Base-by-base conservation (phyloP, 805 yeast species). In the Myxozyma mucilagina region DNA sequence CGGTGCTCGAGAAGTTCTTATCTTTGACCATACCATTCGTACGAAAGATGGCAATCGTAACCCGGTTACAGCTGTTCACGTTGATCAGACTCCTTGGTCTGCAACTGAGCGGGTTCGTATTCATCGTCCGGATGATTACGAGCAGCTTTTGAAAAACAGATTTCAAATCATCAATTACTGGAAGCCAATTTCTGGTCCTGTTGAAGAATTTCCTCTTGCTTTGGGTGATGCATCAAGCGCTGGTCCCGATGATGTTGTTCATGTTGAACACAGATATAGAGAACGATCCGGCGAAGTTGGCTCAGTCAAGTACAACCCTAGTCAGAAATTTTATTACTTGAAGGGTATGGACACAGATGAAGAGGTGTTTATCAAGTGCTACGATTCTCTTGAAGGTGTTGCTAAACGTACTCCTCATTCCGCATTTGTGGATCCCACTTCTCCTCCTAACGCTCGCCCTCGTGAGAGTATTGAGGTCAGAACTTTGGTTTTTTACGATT, bases 151-250 rank as follows among this genome's bases (percentile, higher is more conserved):
- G 16, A 56, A 48, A 32, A 55, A 55, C 45, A 58, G 70, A n/a
- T 61, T 65, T 45, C 70, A 67, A 53, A 59, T 67, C n/a, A 57
- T 67, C 38, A 67, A 67, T 53, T 69, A 67, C 56, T 67, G 70
- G 70, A 62, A 68, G 38, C 70, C 70, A 14, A 31, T 67, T 8
- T 47, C 53, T 31, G 62, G 61, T 16, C 54, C 65, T 41, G 63
- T 63, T 16, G 54, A 64, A 31, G 69, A 67, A 34, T 53, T 41
- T 18, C 70, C 70, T 16, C 60, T 67, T 14, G 70, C 68, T 11
- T 49, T 67, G 10, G 70, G 66, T n/a, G 70, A 67, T 51, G 68
- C 60, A 24, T 39, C 34, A 9, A 29, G 62, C n/a, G 56, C 53
- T 47, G 32, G 18, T 14, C 56, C 57, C 16, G 53, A 52, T 8